Base-by-base conservation (phyloP, 2,329 filamentous ascomycete species). In the Phyllosticta paracitricarpa region DNA sequence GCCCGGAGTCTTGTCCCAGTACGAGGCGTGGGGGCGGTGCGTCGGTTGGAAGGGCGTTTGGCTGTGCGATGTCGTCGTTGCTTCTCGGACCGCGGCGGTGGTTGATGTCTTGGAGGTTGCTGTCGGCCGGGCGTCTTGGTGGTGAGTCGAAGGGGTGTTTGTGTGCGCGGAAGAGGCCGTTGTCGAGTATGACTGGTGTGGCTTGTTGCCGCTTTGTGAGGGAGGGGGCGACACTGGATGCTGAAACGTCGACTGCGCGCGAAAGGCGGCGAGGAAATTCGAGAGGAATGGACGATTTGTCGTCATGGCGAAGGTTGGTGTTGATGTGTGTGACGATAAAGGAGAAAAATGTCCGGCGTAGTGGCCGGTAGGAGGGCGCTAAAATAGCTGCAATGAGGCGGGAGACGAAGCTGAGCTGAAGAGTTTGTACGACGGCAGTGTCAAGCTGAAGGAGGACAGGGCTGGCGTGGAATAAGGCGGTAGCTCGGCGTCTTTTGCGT, bases 211-310 rank as follows among this genome's bases (percentile, higher is more conserved):
- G 56, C 77, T 67, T 10, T 75, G 70, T 8, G 56, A n/a, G 14
- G 68, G 64, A 17, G 71, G 68, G 30, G 71, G 70, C 35, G 76
- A 69, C 30, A 76, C 66, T 54, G 70, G 68, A 68, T 86, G 86
- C 65, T 83, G 77, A 26, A 81, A 79, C 61, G 80, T 77, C 52
- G 84, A 84, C 69, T 87, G 84, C 57, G 85, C 83, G 58, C 85
- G 80, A 69, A 88, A 88, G 64, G 84, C 84, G 56, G 85, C 82
- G 64, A 88, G 80, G 75, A 88, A 86, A 76, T 84, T 84, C 66
- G 84, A 80, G 67, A 88, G 79, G 75, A 88, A 88, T 56, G 81
- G 84, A 62, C 84, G 76, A 53, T 59, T 59, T 28, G 59, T 61
- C 28, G 59, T 54, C 59, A 61, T 61, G 54, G 28, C 9, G 59